Evolutionary conservation across 495 filamentous ascomycete genomes (phyloP).

Genomic region (Daldinia caldariorum): DNA sequence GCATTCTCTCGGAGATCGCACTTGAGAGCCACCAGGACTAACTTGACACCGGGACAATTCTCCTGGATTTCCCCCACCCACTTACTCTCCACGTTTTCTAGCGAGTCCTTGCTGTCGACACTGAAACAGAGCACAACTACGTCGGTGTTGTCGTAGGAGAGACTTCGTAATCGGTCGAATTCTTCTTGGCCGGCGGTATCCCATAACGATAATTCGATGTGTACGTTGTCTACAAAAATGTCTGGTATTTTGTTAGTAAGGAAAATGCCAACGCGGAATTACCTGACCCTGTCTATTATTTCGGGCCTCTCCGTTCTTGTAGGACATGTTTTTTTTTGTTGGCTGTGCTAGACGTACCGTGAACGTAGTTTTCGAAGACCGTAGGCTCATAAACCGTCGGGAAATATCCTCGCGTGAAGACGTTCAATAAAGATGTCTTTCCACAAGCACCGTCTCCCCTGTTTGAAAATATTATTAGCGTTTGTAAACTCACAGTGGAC

Average conservation of each 20-base stretch:
- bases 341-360: slow-evolving; percentile 67
- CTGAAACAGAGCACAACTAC: slow-evolving; percentile 98
- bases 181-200: slow-evolving; percentile 99
- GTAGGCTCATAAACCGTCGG: slow-evolving; percentile 99
- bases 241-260: slow-evolving; percentile 61
- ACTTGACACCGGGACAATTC: slow-evolving; percentile 92
- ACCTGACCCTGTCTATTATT: neutral
- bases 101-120: slow-evolving; percentile 93
- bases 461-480: slow-evolving; percentile 41
- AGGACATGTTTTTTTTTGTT: neutral
- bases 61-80: slow-evolving; percentile 98
- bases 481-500: slow-evolving; percentile 41
- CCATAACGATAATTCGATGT: slow-evolving; percentile 97
- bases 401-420: slow-evolving; percentile 99
- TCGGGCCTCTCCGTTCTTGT: neutral
- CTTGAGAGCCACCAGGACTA: slow-evolving; percentile 96
- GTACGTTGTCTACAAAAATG: slow-evolving; percentile 95
- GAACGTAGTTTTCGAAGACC: slow-evolving; percentile 99
- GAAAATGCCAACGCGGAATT: neutral
- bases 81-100: slow-evolving; percentile 98
- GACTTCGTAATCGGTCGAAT: slow-evolving; percentile 93
- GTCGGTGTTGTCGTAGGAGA: slow-evolving; percentile 95
- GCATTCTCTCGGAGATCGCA: slow-evolving; percentile 86
- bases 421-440: slow-evolving; percentile 96
- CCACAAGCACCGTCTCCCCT: slow-evolving; percentile 97